Conservation (phyloP, 768 basidiomycete species). For the Mycena sanguinolenta region DNA sequence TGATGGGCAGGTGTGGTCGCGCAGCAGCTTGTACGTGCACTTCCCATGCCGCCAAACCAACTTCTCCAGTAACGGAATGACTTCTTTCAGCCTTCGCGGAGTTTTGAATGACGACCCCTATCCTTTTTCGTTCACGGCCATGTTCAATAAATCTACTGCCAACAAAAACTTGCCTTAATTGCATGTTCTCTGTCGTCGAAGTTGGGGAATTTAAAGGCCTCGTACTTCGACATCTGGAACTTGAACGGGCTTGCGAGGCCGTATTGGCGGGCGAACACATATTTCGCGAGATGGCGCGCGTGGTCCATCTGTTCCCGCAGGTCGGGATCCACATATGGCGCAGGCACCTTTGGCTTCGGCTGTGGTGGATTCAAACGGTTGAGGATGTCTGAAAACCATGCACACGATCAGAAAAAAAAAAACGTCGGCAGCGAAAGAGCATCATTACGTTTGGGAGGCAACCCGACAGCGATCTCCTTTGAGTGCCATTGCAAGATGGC, state of each 20-base stretch:
- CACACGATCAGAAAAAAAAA: constrained; percentile 10
- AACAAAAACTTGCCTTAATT: constrained; percentile 67
- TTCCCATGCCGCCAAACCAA: constrained; percentile 77
- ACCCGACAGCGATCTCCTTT: constrained; percentile 67
- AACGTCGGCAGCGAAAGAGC: background rate
- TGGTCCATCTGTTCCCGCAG: constrained; percentile 60
- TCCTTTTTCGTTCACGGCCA: background rate
- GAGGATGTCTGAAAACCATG: constrained; percentile 62
- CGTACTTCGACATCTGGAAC: constrained; percentile 40
- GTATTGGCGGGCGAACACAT: constrained; percentile 89
- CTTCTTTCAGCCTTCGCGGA: constrained; percentile 75
- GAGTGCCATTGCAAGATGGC: constrained; percentile 67
- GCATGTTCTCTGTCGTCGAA: constrained; percentile 75
- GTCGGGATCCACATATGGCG: constrained; percentile 58
- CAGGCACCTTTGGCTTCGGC: constrained; percentile 45
- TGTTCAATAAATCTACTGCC: background rate
- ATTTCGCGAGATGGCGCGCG: constrained; percentile 79
- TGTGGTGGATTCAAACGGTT: constrained; percentile 65
- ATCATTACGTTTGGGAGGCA: constrained; percentile 75
- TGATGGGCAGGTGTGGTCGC: constrained; percentile 79
- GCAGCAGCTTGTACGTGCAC: constrained; percentile 77
- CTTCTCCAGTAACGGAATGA: constrained; percentile 67
- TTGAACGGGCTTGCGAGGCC: constrained; percentile 73
- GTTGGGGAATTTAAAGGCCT: constrained; percentile 57
- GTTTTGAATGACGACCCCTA: constrained; percentile 71